These are phyloP conservation scores for Heracleum sosnowskyi DNA, from an alignment of 129 eudicot species.

Conservation along the genomic window DNA sequence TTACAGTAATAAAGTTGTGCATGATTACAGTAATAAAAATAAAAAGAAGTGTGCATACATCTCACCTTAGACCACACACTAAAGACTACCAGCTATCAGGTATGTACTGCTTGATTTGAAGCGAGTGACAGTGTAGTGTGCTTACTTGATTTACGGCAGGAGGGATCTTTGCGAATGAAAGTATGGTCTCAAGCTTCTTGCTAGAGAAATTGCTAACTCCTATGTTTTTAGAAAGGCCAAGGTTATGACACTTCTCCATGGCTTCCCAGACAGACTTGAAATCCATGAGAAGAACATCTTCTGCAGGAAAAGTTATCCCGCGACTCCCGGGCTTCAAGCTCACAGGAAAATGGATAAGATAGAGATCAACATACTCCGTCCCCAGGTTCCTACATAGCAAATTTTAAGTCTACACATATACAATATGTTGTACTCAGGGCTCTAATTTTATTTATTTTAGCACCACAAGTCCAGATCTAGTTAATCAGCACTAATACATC, in stretches of 20 bases:
- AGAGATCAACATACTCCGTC: constrained; percentile 47
- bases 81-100: background rate
- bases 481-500: background rate
- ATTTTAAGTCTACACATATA: background rate
- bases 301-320: constrained; percentile 29
- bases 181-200: constrained; percentile 25
- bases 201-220: constrained; percentile 61
- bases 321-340: constrained; percentile 20
- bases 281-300: constrained; percentile 24
- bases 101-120: background rate
- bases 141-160: constrained; percentile 54
- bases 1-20: too few species aligned
- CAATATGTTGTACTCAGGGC: too few species aligned
- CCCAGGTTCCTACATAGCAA: constrained; percentile 39
- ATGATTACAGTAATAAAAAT: too few species aligned
- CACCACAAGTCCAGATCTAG: too few species aligned
- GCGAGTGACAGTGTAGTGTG: background rate
- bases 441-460: too few species aligned
- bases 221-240: constrained; percentile 51
- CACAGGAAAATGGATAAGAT: constrained; percentile 51
- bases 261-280: constrained; percentile 51
- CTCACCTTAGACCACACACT: too few species aligned
- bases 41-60: background rate
- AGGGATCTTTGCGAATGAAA: constrained; percentile 44
- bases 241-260: constrained; percentile 58